Percentiles rank a stretch among this genome's conserved stretches.
Conservation (phyloP, 2,329 filamentous ascomycete species). For the Curvularia lunata region DNA sequence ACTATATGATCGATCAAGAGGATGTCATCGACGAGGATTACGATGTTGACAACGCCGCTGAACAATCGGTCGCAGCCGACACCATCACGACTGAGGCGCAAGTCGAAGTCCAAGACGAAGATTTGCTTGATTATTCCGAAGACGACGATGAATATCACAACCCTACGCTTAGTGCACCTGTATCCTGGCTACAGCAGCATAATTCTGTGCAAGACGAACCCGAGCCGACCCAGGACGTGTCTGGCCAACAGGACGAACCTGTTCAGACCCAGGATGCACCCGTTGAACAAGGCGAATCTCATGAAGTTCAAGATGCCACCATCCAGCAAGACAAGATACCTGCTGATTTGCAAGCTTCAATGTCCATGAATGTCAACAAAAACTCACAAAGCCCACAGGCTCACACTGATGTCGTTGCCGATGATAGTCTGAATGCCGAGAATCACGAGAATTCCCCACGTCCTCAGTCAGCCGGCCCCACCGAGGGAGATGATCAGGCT, state of each 20-base stretch:
- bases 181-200: slow-evolving; percentile 3
- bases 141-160: slow-evolving; percentile 32
- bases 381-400: slow-evolving; percentile 11
- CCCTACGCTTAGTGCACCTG: slow-evolving; percentile 4
- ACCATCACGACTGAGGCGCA: slow-evolving; percentile 1
- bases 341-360: slow-evolving; percentile 16
- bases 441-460: slow-evolving; percentile 2
- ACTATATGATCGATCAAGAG: slow-evolving; percentile 49
- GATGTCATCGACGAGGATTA: slow-evolving; percentile 39
- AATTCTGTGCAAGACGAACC: slow-evolving; percentile 2
- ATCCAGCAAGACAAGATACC: slow-evolving; percentile 16
- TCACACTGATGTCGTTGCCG: background rate
- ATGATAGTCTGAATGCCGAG: background rate
- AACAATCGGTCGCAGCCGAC: slow-evolving; percentile 12
- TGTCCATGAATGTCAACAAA: slow-evolving; percentile 3
- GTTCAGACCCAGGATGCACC: background rate
- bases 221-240: slow-evolving; percentile 5
- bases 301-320: background rate
- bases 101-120: slow-evolving; percentile 30
- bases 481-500: slow-evolving; percentile 12
- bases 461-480: slow-evolving; percentile 1
- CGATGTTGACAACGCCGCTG: slow-evolving; percentile 11
- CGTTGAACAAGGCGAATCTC: background rate
- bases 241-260: slow-evolving; percentile 10
- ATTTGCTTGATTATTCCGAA: slow-evolving; percentile 45